phyloP scores from a whole-genome alignment of 345 rosid genomes.

The Zanthoxylum bungeanum region DNA sequence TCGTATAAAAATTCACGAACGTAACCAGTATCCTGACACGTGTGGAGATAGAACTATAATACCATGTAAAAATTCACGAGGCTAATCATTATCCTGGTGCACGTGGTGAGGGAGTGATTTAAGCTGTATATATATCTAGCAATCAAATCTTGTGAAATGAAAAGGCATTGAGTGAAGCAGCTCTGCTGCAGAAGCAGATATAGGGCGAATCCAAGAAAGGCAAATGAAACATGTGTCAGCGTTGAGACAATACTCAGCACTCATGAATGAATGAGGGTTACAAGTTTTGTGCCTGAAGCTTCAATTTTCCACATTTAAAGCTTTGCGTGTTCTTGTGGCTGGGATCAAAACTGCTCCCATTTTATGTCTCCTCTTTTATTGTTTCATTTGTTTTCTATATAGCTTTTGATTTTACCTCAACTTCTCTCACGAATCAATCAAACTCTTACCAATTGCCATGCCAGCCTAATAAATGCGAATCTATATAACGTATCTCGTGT shows the following conservation, averaged over 20 bases:
- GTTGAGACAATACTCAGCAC: background rate
- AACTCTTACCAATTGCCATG: background rate
- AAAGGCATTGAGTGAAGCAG: constrained; percentile 7
- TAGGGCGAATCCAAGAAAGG: constrained; percentile 25
- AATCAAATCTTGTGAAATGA: constrained; percentile 22
- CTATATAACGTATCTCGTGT: background rate
- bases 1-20: too few species aligned
- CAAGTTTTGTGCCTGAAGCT: constrained; percentile 6
- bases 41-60: too few species aligned
- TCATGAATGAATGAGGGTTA: background rate
- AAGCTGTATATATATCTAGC: constrained; percentile 4
- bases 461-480: background rate
- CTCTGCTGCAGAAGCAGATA: background rate
- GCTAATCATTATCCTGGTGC: too few species aligned
- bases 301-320: constrained; percentile 35
- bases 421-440: background rate
- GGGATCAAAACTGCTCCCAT: constrained; percentile 15
- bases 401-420: background rate
- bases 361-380: background rate
- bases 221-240: constrained; percentile 23
- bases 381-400: background rate
- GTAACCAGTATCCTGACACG: too few species aligned
- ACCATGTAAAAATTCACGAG: too few species aligned
- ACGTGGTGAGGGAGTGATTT: constrained; percentile 20
- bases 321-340: constrained; percentile 27